Evolutionary conservation across 306 rosid genomes (phyloP), one percentile per base, ranked within the genome.

Genomic region (Elaeagnus macrophylla): DNA sequence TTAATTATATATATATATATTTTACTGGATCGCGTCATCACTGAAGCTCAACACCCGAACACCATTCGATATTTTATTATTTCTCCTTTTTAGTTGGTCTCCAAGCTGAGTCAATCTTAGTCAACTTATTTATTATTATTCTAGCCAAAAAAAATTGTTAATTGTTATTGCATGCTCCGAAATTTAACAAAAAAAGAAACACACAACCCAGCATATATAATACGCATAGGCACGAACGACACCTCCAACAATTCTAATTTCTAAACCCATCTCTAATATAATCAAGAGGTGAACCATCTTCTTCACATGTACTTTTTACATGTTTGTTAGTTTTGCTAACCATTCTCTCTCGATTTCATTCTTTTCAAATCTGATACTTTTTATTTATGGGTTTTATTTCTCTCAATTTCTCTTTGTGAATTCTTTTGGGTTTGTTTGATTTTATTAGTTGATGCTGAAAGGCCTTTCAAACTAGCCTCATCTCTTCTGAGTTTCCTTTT

Each of bases 91-190:
- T 25, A 25, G 32, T 25, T 1, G 32, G 32, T 25, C 32, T 25
- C 4, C 32, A 25, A 3, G 32, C 32, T 25, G 0, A 1, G 32
- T 25, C 32, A 25, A 25, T 25, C 3, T 5, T 25, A 25, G 2
- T 25, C 32, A 25, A 25, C 32, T 25, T 25, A 5, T 2, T 25
- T 2, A 25, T 25, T 25, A 25, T 25, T 25, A 25, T 25, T 25
- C 32, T 25, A 25, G 5, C 1, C 1, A 20, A 20, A 20, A 25
- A 25, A 25, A 25, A 3, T 25, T 25, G 2, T 25, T 25, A 44
- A 67, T 67, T 70, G 9, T 57, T 66, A 56, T 70, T 69, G 79
- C 79, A 74, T 70, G 77, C 71, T 64, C 64, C 65, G 62, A 75
- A 79, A 79, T 79, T 66, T 35, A 51, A 61, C 48, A 11, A 40